phyloP scores from a whole-genome alignment of 2,329 filamentous ascomycete genomes.

The Colletotrichum sojae region DNA sequence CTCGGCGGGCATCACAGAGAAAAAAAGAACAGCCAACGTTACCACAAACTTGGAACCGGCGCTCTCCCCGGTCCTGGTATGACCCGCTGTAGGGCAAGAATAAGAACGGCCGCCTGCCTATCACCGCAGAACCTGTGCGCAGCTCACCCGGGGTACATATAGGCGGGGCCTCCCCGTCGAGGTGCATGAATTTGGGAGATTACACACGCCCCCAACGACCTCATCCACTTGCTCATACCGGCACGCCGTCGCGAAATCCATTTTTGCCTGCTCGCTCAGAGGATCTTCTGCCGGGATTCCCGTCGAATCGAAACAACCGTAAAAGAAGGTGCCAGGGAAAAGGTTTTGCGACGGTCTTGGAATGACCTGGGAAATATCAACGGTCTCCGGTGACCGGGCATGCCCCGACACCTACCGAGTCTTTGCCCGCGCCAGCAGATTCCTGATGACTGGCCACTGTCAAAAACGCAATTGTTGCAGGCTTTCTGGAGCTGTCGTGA shows the following conservation, averaged over 20 bases:
- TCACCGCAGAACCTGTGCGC: conserved; percentile 14
- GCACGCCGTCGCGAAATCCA: conserved; percentile 3
- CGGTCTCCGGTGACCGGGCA: conserved; percentile 12
- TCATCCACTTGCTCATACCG: conserved; percentile 1
- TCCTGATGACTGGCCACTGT: neutral
- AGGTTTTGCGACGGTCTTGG: conserved; percentile 13
- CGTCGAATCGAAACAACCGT: conserved; percentile 37
- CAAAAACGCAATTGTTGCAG: conserved; percentile 13
- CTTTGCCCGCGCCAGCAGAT: conserved; percentile 1
- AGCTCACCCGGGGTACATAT: conserved; percentile 12
- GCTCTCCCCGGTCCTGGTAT: conserved; percentile 9
- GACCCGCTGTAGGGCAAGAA: conserved; percentile 32
- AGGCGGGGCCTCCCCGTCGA: conserved; percentile 36
- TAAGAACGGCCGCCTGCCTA: conserved; percentile 37
- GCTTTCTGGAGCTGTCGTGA: neutral
- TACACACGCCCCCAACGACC: conserved; percentile 26
- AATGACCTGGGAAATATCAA: conserved; percentile 7
- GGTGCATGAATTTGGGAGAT: conserved; percentile 40
- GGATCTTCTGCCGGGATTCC: conserved; percentile 29
- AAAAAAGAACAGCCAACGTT: neutral
- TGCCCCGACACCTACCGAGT: neutral
- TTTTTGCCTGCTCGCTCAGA: neutral
- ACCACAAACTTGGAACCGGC: conserved; percentile 15
- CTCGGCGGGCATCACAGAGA: neutral
- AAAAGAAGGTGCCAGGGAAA: neutral